Percentiles rank a stretch among this genome's conserved stretches.
Evolutionary conservation across 495 filamentous ascomycete genomes (phyloP).

Genomic region (Achaetomiella virescens): DNA sequence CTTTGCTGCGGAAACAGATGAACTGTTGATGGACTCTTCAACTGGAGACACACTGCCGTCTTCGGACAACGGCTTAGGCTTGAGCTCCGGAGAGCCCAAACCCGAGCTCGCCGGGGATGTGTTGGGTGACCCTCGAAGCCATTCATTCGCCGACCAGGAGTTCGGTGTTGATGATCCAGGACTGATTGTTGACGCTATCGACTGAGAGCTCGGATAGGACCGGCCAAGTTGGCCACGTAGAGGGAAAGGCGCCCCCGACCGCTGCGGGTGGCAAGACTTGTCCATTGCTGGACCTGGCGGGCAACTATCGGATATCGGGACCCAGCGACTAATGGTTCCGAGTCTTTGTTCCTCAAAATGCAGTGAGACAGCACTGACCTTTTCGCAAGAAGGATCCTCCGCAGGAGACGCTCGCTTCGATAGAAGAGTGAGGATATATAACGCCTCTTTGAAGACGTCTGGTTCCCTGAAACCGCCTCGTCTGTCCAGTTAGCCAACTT

Average conservation of each 20-base stretch:
- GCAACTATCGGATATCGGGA: not conserved
- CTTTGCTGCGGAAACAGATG: slow-evolving; percentile 27
- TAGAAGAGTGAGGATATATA: slow-evolving; percentile 15
- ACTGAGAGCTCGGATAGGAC: slow-evolving; percentile 24
- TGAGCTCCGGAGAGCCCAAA: slow-evolving; percentile 20
- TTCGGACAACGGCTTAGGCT: slow-evolving; percentile 7
- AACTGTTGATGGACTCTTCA: not conserved
- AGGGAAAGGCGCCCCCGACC: not conserved
- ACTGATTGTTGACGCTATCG: slow-evolving; percentile 20
- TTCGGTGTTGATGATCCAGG: slow-evolving; percentile 18
- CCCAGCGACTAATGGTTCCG: not conserved
- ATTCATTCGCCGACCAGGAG: slow-evolving; percentile 19
- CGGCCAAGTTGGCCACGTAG: slow-evolving; percentile 8
- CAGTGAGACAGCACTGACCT: not conserved
- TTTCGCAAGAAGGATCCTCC: not conserved
- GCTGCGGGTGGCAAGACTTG: not conserved
- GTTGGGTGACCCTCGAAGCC: slow-evolving; percentile 18
- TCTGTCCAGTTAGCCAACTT: slow-evolving; percentile 2
- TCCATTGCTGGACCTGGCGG: slow-evolving; percentile 9
- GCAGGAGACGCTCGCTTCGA: not conserved
- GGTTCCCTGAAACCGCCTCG: not conserved
- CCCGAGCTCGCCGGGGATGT: slow-evolving; percentile 24
- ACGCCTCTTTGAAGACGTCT: not conserved
- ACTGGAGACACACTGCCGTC: slow-evolving; percentile 10
- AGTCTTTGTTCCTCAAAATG: not conserved